Evolutionary conservation across 225 moss, liverwort and hornwort genomes (phyloP), one percentile per base, ranked within the genome.

Genomic region (Marchantia polymorpha): DNA sequence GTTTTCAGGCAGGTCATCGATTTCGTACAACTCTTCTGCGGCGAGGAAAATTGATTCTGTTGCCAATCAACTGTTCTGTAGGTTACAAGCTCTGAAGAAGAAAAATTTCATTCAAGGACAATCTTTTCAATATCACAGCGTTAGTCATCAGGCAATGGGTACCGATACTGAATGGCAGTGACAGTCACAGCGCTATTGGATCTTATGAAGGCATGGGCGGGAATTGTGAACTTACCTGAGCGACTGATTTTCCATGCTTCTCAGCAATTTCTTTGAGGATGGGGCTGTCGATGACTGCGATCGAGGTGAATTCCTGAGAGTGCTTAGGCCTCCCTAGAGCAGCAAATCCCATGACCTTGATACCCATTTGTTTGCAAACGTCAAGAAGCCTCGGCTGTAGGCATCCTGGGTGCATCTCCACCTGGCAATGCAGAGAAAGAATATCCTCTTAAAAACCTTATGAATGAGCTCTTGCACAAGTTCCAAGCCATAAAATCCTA

Each of bases 171-270:
- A 12, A 1, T 3, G 56, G 19, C 13, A 1, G 13, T 56, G 2
- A 39, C 39, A 39, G 39, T 39, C 39, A 39, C 39, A 39, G 39
- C 3, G 39, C 39, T 39, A 39, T 39, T 39, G 39, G 39, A 5
- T 39, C 39, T 39, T 2, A 39, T 39, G 39, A 39, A 39, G 39
- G 39, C 39, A 2, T 39, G 39, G 39, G 39, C 39, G 39, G 26
- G 67, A 67, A 67, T 12, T 27, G 12, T 20, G 22, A 8, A 55
- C 54, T 27, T 0, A 85, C 88, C 88, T 88, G 88, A 7, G 83
- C 86, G 50, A 80, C 59, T 19, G 80, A 77, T 53, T 88, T 88
- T 39, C 82, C 79, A 53, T 86, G 85, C 23, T 83, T 83, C 29
- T 71, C 71, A 47, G 81, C 88, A 65, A 88, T 79, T 17, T 82